Percentiles rank a stretch among this genome's conserved stretches.
phyloP scores from a whole-genome alignment of 1,139 yeast genomes.

The Suhomyces ambrosiae region DNA sequence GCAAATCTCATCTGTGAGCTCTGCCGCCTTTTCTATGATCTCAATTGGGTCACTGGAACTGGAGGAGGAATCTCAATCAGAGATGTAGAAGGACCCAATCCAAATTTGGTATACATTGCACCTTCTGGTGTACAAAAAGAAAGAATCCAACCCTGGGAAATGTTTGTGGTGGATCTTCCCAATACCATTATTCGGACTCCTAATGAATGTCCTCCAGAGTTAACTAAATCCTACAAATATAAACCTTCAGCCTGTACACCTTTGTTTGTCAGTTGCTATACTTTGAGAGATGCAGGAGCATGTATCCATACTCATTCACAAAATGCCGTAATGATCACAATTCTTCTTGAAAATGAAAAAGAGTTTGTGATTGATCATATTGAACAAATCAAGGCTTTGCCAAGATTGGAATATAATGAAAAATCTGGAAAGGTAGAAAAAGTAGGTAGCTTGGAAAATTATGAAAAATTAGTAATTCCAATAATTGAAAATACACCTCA shows the following conservation, averaged over 20 bases:
- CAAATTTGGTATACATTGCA: slow-evolving; percentile 68
- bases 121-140: slow-evolving; percentile 98
- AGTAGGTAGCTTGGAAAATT: slow-evolving; percentile 67
- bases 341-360: slow-evolving; percentile 58
- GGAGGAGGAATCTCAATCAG: slow-evolving; percentile 93
- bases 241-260: slow-evolving; percentile 96
- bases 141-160: slow-evolving; percentile 75
- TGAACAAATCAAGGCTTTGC: slow-evolving; percentile 93
- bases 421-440: slow-evolving; percentile 53
- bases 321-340: slow-evolving; percentile 78
- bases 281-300: slow-evolving; percentile 78
- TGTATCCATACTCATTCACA: slow-evolving; percentile 96
- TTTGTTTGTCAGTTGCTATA: slow-evolving; percentile 75
- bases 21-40: slow-evolving; percentile 73
- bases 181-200: slow-evolving; percentile 64
- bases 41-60: slow-evolving; percentile 94
- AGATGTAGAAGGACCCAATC: slow-evolving; percentile 48
- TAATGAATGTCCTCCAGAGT: slow-evolving; percentile 40
- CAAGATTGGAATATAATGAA: slow-evolving; percentile 42
- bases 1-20: slow-evolving; percentile 84
- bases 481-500: slow-evolving; percentile 89
- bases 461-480: slow-evolving; percentile 79
- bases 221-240: slow-evolving; percentile 48
- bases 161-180: slow-evolving; percentile 71
- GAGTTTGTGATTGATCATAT: slow-evolving; percentile 78